Percentiles rank a stretch among this genome's conserved stretches.
Evolutionary conservation across 2,329 filamentous ascomycete species (phyloP).

Genomic region (Thielaviopsis ethacetica): DNA sequence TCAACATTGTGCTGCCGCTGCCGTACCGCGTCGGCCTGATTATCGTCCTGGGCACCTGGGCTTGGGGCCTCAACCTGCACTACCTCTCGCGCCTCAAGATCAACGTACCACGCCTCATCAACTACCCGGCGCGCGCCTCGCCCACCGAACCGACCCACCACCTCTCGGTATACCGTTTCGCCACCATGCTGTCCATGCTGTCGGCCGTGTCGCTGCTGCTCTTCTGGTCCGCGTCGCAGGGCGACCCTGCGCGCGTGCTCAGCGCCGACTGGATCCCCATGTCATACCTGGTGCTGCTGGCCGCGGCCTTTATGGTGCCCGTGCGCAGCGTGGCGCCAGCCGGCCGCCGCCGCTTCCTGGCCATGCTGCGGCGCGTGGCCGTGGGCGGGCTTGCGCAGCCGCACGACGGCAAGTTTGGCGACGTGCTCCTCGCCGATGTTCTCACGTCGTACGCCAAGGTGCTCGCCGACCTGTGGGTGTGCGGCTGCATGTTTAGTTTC

Average conservation of each 20-base stretch:
- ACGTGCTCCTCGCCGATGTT: slow-evolving; percentile 84
- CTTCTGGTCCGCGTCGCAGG: slow-evolving; percentile 72
- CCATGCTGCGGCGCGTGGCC: slow-evolving; percentile 59
- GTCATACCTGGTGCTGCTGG: slow-evolving; percentile 58
- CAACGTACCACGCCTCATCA: slow-evolving; percentile 72
- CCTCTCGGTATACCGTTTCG: slow-evolving; percentile 71
- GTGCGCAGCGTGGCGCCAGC: slow-evolving; percentile 49
- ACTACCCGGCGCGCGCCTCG: slow-evolving; percentile 63
- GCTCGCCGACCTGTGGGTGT: slow-evolving; percentile 75
- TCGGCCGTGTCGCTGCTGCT: slow-evolving; percentile 55
- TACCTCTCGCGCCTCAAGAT: slow-evolving; percentile 67
- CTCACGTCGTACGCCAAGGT: slow-evolving; percentile 91
- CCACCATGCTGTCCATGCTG: slow-evolving; percentile 56
- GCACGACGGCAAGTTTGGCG: slow-evolving; percentile 83
- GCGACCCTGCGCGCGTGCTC: slow-evolving; percentile 51
- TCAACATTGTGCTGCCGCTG: slow-evolving; percentile 43
- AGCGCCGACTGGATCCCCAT: slow-evolving; percentile 77
- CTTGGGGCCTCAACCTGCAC: slow-evolving; percentile 85
- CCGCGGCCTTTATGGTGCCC: slow-evolving; percentile 56
- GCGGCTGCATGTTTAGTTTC: slow-evolving; percentile 71
- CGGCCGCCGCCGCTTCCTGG: slow-evolving; percentile 60
- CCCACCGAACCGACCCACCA: slow-evolving; percentile 59
- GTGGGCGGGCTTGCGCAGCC: slow-evolving; percentile 76
- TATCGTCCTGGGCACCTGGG: slow-evolving; percentile 78
- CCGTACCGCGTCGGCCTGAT: slow-evolving; percentile 82